These are phyloP conservation scores for Aspergillus mulundensis DNA, from an alignment of 495 filamentous ascomycete genomes.

Conservation along the genomic window DNA sequence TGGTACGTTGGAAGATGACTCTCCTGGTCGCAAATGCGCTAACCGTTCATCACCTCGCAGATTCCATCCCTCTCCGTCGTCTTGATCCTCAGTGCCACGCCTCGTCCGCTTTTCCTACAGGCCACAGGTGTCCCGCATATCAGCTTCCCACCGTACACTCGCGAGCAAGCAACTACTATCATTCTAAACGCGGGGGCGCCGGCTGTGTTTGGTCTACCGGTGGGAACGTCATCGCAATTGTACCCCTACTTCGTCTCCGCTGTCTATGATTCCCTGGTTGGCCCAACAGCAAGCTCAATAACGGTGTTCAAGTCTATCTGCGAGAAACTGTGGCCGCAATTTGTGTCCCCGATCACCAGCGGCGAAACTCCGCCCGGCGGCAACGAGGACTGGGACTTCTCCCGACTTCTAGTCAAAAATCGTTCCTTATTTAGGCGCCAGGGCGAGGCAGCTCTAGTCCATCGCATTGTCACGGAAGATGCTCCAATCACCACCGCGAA, in stretches of 20 bases:
- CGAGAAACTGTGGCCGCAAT: constrained; percentile 75
- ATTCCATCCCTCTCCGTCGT: constrained; percentile 75
- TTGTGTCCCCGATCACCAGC: constrained; percentile 49
- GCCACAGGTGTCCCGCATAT: constrained; percentile 71
- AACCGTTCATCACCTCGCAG: constrained; percentile 36
- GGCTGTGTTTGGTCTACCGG: constrained; percentile 24
- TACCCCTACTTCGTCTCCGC: constrained; percentile 44
- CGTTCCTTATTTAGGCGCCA: constrained; percentile 74
- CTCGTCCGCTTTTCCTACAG: constrained; percentile 68
- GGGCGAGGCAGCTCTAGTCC: constrained; percentile 67
- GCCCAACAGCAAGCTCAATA: constrained; percentile 44
- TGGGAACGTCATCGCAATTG: constrained; percentile 27
- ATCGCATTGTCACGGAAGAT: constrained; percentile 57
- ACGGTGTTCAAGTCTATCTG: constrained; percentile 37
- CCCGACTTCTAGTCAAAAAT: constrained; percentile 70
- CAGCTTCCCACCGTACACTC: constrained; percentile 81
- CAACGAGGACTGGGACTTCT: constrained; percentile 68
- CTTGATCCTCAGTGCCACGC: constrained; percentile 67
- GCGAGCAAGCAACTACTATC: constrained; percentile 70
- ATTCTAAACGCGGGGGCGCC: constrained; percentile 49
- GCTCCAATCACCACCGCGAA: constrained; percentile 4
- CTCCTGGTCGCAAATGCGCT: background rate
- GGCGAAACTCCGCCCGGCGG: constrained; percentile 34
- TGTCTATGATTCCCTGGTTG: constrained; percentile 38
- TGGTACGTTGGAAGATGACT: constrained; percentile 47